Evolutionary conservation across 805 yeast species (phyloP).

Genomic region (Candida ficus): DNA sequence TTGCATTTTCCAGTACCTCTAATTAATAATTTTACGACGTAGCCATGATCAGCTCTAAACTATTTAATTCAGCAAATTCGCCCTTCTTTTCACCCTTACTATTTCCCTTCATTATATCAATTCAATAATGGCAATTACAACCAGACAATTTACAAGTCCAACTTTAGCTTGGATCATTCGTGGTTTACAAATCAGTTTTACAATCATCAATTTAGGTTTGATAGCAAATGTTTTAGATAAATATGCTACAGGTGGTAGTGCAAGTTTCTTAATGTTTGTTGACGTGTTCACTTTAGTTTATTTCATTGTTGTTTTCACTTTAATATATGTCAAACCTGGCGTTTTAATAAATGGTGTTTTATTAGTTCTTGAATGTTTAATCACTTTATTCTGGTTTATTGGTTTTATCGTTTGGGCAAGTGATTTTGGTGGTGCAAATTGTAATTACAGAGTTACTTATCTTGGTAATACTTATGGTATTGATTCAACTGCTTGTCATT

Average conservation of each 20-base stretch:
- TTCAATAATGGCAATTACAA: constrained; percentile 1
- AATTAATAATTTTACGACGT: too few relatives aligned
- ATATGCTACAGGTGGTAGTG: constrained; percentile 7
- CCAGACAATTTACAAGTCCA: background rate
- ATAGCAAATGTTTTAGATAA: constrained; percentile 9
- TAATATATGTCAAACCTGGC: constrained; percentile 6
- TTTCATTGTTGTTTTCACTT: constrained; percentile 1
- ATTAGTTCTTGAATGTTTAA: constrained; percentile 10
- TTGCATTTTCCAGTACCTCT: too few relatives aligned
- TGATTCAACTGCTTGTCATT: constrained; percentile 8
- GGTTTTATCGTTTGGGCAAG: constrained; percentile 18
- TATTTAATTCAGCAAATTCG: too few relatives aligned
- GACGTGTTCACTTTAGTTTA: constrained; percentile 11
- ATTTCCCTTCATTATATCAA: background rate
- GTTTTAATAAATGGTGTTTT: constrained; percentile 13
- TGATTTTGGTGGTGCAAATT: constrained; percentile 10
- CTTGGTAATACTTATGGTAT: background rate
- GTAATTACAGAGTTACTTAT: constrained; percentile 1
- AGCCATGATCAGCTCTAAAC: too few relatives aligned
- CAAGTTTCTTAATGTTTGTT: constrained; percentile 13
- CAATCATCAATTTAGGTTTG: constrained; percentile 13
- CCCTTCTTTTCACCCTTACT: background rate
- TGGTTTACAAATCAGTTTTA: constrained; percentile 9
- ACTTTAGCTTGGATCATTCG: constrained; percentile 12
- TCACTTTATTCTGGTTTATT: constrained; percentile 15